Base-by-base conservation (phyloP, 2,329 filamentous ascomycete genomes). In the Claviceps sp. region DNA sequence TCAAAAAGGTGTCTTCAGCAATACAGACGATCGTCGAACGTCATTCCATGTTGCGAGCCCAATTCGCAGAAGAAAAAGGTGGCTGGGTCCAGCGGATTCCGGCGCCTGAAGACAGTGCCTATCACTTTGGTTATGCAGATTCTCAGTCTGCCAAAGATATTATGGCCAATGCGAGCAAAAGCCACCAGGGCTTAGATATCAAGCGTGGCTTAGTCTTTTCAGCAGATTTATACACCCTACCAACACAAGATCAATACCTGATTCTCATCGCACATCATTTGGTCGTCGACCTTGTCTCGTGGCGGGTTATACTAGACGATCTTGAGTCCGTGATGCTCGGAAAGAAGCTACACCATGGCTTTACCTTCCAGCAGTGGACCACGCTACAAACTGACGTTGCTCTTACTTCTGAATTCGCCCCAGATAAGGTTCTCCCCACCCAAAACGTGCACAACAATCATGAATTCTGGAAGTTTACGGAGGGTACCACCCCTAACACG, bases 261-360 rank as follows among this genome's bases (percentile, higher is more conserved):
- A 68, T 63, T 4, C 48, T 71, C 7, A 58, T 62, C 5, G 64
- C 60, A 2, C 68, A 70, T 13, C 68, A 71, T 52, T 58, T 70
- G 0, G 62, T 69, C 2, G 64, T 74, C n/a, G 72, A 74, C 50
- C 58, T 74, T 6, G 69, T 74, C 1, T 71, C 70, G 0, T 75
- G 73, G 73, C 62, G 69, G 5, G 62, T 71, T 5, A 60, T 75
- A 3, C 57, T 73, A 0, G 65, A 70, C 37, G 71, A 75, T 47
- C 60, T 75, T 0, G 70, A 74, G 52, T 61, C 63, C 4, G 53
- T 68, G 0, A 57, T 74, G 6, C 58, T 65, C 8, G 38, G 52
- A 5, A 49, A 14, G 54, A 42, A 24, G 52, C 53, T n/a, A 34
- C 19, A 19, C 52, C 57, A 59, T n/a, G 52, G 10, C 30, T 30